Conservation (phyloP, 306 rosid species). For the Citrullus colocynthis region DNA sequence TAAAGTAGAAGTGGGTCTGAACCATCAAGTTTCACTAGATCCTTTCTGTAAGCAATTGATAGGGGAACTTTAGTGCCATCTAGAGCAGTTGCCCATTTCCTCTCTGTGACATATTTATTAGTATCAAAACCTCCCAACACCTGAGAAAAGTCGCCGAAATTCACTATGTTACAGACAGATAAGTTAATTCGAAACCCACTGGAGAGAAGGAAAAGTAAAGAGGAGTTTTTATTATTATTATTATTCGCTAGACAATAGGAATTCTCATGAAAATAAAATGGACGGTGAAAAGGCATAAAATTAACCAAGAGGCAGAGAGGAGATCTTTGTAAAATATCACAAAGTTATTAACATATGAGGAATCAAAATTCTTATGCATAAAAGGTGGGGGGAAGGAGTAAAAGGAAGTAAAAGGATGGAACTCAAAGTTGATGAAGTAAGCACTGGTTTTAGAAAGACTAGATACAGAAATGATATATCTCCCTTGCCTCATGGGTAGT, state of each 20-base stretch:
- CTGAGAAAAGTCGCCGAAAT: slow-evolving; percentile 20
- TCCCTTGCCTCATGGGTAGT: not conserved
- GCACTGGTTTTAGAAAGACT: not conserved
- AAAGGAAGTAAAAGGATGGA: not conserved
- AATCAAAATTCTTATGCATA: not conserved
- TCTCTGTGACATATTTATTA: slow-evolving; percentile 64
- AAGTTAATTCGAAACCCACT: not conserved
- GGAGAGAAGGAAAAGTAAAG: not conserved
- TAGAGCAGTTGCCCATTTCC: slow-evolving; percentile 66
- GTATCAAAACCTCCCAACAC: slow-evolving; percentile 83
- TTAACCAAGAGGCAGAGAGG: not conserved
- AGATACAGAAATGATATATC: not conserved
- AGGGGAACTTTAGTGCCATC: slow-evolving; percentile 82
- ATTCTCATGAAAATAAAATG: not conserved
- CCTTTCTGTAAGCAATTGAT: slow-evolving; percentile 71
- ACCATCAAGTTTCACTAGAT: slow-evolving; percentile 78
- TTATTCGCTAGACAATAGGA: not conserved
- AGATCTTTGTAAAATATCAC: not conserved
- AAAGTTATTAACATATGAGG: not conserved
- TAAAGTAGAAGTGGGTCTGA: slow-evolving; percentile 80
- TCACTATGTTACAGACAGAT: slow-evolving; percentile 1
- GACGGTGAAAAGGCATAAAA: not conserved
- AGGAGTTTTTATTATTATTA: not conserved
- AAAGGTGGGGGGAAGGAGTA: not conserved
- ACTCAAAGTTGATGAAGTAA: not conserved